Evolutionary conservation across 2,329 filamentous ascomycete genomes (phyloP), one percentile per base, ranked within the genome.

Genomic region (Podosphaera aphanis): DNA sequence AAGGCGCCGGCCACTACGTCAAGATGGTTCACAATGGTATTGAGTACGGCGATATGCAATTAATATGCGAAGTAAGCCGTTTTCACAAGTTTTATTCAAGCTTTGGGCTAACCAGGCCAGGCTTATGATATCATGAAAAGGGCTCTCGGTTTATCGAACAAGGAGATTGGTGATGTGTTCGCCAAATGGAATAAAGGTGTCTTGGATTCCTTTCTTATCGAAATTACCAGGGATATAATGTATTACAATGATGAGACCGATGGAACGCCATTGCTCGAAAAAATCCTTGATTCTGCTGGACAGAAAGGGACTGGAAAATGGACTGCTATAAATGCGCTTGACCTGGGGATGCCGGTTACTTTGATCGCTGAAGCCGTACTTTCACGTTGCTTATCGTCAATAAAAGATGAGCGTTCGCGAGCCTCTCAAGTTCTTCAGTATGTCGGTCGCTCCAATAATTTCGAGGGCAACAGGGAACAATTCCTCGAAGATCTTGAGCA

Each of bases 1-100:
- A 95, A 67, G 90, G 90, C 77, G 83, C 90, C 68, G 90, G 90
- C 59, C 90, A 98, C 79, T 98, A 94, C 74, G 88, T 98, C 73
- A 98, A 98, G 83, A 98, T 98, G 90, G 90, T 98, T 53, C 90
- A 98, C 80, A 98, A 98, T 70, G 90, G 90, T 75, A 98, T 98
- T 60, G 90, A 98, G 71, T 98, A 98, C 65, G 90, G 90, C 77
- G 90, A 98, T 71, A 98, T 98, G 90, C 90, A 98, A 74, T 75
- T 98, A 61, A 98, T 98, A 64, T 92, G 81, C 68, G 90, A 98
- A 79, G 88, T 93, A 68, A 58, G 74, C 42, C 19, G 5, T 29
- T 33, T n/a, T 33, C 29, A 15, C 27, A 7, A n/a, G 10, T 20
- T 6, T 11, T 8, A 23, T 41, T 15, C 19, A 21, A 38, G 20